Percentiles rank a stretch among this genome's conserved stretches.
Conservation (phyloP, 2,329 filamentous ascomycete species). For the Ophiostoma triangulosporum region DNA sequence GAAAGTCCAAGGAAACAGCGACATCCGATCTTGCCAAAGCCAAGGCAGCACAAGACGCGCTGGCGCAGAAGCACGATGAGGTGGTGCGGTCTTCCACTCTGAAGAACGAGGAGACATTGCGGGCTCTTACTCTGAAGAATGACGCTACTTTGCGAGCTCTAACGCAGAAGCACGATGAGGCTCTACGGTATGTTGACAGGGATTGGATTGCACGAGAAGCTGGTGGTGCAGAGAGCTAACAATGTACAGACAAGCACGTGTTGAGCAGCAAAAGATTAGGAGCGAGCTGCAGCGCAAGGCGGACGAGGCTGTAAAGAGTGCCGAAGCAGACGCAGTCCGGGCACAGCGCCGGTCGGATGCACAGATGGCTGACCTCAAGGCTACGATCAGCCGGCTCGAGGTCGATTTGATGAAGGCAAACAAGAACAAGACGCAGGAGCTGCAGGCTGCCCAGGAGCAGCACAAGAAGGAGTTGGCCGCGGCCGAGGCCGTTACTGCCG, state of each 20-base stretch:
- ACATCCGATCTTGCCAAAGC: slow-evolving; percentile 35
- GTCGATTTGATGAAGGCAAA: slow-evolving; percentile 48
- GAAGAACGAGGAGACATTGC: slow-evolving; percentile 29
- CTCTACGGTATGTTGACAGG: slow-evolving; percentile 31
- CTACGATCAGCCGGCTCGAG: slow-evolving; percentile 47
- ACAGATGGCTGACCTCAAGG: slow-evolving; percentile 49
- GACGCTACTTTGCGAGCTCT: background rate
- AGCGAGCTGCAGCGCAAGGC: slow-evolving; percentile 11
- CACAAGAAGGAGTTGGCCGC: slow-evolving; percentile 28
- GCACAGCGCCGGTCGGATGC: slow-evolving; percentile 38
- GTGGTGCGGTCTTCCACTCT: background rate
- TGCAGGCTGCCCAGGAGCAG: slow-evolving; percentile 41
- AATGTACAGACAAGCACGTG: slow-evolving; percentile 6
- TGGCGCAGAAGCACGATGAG: slow-evolving; percentile 53
- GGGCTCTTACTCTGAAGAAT: background rate
- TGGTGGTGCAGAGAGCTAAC: background rate
- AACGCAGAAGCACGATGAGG: slow-evolving; percentile 52
- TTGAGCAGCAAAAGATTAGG: slow-evolving; percentile 16
- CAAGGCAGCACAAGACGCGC: slow-evolving; percentile 19
- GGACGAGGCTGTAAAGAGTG: slow-evolving; percentile 32
- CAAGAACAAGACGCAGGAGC: slow-evolving; percentile 46
- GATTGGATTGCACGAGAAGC: too few relatives aligned
- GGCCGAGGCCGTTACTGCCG: slow-evolving; percentile 9
- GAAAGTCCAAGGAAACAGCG: slow-evolving; percentile 46
- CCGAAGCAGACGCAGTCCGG: slow-evolving; percentile 36